A percentile compares a stretch with the other conserved stretches of the same genome.
phyloP scores from a whole-genome alignment of 495 filamentous ascomycete species.

The Aspergillus campestris region DNA sequence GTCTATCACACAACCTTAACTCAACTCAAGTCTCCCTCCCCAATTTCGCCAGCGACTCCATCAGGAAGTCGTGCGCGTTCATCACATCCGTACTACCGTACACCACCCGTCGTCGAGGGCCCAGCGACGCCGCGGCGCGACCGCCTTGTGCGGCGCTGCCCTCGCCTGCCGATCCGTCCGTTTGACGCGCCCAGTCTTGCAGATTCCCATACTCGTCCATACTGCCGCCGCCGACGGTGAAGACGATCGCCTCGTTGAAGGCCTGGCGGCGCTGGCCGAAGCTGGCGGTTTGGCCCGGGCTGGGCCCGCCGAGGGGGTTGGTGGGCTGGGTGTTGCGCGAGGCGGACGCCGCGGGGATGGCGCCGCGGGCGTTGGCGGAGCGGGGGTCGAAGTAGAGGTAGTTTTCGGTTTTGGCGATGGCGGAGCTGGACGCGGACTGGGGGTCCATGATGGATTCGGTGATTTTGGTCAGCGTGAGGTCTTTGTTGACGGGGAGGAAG shows the following conservation, averaged over 20 bases:
- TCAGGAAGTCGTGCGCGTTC: conserved; percentile 82
- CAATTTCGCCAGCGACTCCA: conserved; percentile 67
- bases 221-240: conserved; percentile 92
- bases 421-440: conserved; percentile 73
- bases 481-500: conserved; percentile 89
- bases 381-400: conserved; percentile 99
- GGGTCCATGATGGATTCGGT: conserved; percentile 99
- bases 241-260: conserved; percentile 92
- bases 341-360: conserved; percentile 64
- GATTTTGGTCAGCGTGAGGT: conserved; percentile 95
- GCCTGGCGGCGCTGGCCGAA: conserved; percentile 92
- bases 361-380: conserved; percentile 84
- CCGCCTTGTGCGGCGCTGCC: conserved; percentile 41
- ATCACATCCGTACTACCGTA: conserved; percentile 95
- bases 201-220: conserved; percentile 99
- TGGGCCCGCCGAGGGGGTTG: conserved; percentile 33
- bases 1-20: no score
- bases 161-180: conserved; percentile 44
- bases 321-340: conserved; percentile 47
- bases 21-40: conserved; percentile 54
- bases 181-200: conserved; percentile 87
- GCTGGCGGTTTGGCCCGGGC: conserved; percentile 65
- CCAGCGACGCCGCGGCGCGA: conserved; percentile 19
- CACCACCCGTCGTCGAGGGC: conserved; percentile 63
- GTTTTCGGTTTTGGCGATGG: conserved; percentile 92